phyloP scores from a whole-genome alignment of 352 stramenopile species.

The Pythium dissimile region DNA sequence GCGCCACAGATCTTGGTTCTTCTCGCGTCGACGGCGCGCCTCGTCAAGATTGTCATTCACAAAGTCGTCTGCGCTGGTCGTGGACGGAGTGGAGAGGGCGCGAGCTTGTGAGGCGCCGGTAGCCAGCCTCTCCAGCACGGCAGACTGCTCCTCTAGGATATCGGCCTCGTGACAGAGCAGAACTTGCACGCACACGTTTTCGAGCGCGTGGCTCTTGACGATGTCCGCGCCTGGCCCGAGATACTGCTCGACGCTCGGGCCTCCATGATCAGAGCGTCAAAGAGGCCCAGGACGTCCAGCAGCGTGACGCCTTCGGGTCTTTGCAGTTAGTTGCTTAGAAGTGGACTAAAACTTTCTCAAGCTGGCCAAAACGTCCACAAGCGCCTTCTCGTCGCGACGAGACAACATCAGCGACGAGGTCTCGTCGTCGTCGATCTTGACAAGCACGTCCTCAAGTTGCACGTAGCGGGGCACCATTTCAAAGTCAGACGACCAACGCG shows the following conservation, averaged over 20 bases:
- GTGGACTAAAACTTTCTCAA: conserved; percentile 3
- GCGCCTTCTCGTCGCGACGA: background rate
- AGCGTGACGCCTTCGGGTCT: background rate
- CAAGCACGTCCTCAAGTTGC: background rate
- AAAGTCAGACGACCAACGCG: conserved; percentile 9
- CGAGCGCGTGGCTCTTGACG: background rate
- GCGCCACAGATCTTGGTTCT: no score
- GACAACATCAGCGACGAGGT: background rate
- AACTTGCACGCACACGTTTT: background rate
- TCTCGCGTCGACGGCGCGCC: no score
- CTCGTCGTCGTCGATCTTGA: background rate
- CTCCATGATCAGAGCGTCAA: conserved; percentile 6
- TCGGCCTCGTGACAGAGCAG: background rate
- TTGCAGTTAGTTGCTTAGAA: conserved; percentile 3
- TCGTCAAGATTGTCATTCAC: no score
- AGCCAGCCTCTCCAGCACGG: no score
- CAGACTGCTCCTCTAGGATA: no score
- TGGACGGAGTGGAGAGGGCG: no score
- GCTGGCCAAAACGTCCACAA: background rate
- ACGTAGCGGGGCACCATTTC: conserved; percentile 2
- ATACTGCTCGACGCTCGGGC: background rate
- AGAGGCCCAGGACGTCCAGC: conserved; percentile 2
- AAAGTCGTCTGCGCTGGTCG: no score
- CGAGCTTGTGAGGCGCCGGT: no score
- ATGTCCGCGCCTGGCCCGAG: conserved; percentile 1